Evolutionary conservation across 129 eudicot genomes (phyloP).

Genomic region (Lactuca sativa): DNA sequence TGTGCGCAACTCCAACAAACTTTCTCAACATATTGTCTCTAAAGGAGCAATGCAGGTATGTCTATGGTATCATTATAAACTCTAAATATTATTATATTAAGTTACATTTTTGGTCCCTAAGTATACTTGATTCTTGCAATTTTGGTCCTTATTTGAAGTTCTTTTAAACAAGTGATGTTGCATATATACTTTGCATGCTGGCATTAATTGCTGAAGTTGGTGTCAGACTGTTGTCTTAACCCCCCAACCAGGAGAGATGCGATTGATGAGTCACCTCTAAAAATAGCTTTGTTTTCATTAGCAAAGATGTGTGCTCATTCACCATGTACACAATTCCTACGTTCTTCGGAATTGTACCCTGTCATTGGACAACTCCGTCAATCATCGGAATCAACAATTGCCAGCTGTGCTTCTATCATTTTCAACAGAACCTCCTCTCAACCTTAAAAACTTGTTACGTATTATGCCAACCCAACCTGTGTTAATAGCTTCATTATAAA

Average conservation of each 20-base stretch:
- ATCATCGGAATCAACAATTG: constrained; percentile 75
- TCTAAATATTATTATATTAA: no score
- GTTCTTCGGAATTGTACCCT: constrained; percentile 72
- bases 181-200: neutral
- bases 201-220: constrained; percentile 82
- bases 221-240: no score
- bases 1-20: constrained; percentile 84
- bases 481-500: neutral
- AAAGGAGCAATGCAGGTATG: constrained; percentile 97
- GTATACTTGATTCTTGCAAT: no score
- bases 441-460: constrained; percentile 24
- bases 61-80: constrained; percentile 44
- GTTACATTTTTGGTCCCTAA: no score
- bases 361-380: constrained; percentile 67
- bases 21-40: constrained; percentile 83
- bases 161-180: no score
- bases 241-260: constrained; percentile 66
- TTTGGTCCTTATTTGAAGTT: no score
- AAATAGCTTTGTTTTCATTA: constrained; percentile 75
- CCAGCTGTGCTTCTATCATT: constrained; percentile 73
- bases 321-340: constrained; percentile 74
- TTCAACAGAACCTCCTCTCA: constrained; percentile 47
- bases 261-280: constrained; percentile 74
- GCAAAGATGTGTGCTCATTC: constrained; percentile 86
- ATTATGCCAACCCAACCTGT: no score